phyloP scores from a whole-genome alignment of 2,329 filamentous ascomycete species.

The Fusarium humuli region DNA sequence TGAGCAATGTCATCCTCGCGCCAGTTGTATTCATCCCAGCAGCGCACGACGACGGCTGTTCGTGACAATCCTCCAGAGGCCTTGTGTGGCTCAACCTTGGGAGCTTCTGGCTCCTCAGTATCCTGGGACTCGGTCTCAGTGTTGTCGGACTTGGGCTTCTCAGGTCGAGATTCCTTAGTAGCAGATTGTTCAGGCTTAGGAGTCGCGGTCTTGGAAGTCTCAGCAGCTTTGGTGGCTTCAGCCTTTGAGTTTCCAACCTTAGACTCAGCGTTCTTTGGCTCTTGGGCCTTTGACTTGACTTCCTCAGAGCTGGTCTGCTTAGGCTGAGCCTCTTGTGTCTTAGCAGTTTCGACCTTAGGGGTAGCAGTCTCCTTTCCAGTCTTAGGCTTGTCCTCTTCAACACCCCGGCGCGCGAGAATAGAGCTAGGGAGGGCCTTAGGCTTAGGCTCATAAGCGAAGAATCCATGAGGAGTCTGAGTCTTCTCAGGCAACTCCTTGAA shows the following conservation, averaged over 20 bases:
- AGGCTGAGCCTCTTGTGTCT: conserved; percentile 7
- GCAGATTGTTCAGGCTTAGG: conserved; percentile 1
- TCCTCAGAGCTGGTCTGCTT: conserved; percentile 9
- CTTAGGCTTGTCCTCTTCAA: conserved; percentile 29
- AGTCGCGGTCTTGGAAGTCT: conserved; percentile 7
- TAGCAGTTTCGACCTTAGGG: neutral
- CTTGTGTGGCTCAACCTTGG: conserved; percentile 8
- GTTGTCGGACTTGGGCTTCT: conserved; percentile 18
- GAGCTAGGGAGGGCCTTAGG: conserved; percentile 8
- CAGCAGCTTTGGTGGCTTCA: conserved; percentile 3
- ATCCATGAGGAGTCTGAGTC: conserved; percentile 60
- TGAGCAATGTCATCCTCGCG: conserved; percentile 84
- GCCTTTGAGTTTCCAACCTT: neutral
- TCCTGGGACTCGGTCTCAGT: conserved; percentile 10
- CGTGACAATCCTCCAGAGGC: conserved; percentile 45
- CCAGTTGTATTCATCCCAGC: conserved; percentile 85
- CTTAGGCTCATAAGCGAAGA: conserved; percentile 59
- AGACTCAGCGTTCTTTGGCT: neutral
- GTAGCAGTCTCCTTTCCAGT: conserved; percentile 30
- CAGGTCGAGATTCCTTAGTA: conserved; percentile 4
- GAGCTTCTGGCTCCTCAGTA: neutral
- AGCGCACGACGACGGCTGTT: conserved; percentile 83
- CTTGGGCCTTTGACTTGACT: neutral
- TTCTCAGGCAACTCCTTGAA: conserved; percentile 66
- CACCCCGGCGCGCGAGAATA: conserved; percentile 22